Conservation (phyloP, 1,284 basidiomycete species). For the Microstroma glucosiphilum region DNA sequence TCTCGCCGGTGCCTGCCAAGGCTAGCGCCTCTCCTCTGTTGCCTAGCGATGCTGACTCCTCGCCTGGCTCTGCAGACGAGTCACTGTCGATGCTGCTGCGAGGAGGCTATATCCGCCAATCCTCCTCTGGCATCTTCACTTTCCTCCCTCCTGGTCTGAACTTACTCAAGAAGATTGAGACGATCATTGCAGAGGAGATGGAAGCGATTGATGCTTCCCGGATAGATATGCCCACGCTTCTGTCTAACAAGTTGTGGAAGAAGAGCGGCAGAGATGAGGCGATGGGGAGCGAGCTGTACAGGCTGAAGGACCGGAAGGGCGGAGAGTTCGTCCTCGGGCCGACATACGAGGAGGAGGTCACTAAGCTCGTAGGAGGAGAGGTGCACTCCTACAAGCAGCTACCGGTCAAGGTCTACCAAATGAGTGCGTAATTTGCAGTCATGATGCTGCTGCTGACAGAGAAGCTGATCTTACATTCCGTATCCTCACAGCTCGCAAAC, state of each 20-base stretch:
- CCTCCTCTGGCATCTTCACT: constrained; percentile 50
- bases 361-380: constrained; percentile 42
- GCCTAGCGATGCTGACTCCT: background rate
- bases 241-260: constrained; percentile 43
- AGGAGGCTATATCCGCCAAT: constrained; percentile 47
- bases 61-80: constrained; percentile 7
- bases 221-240: constrained; percentile 48
- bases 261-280: constrained; percentile 38
- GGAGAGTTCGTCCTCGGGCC: constrained; percentile 49
- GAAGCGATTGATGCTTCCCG: constrained; percentile 36
- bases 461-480: background rate
- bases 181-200: constrained; percentile 49
- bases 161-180: constrained; percentile 41
- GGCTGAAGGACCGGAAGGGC: constrained; percentile 42
- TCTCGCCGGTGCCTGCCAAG: too few species aligned
- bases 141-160: constrained; percentile 48
- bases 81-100: constrained; percentile 32
- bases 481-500: constrained; percentile 35
- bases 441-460: background rate
- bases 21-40: too few species aligned
- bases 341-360: constrained; percentile 52
- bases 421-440: constrained; percentile 12
- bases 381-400: constrained; percentile 38
- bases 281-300: constrained; percentile 50
- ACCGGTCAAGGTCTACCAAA: constrained; percentile 50